phyloP scores from a whole-genome alignment of 305 asterid species.

The Stenogyne calaminthoides region DNA sequence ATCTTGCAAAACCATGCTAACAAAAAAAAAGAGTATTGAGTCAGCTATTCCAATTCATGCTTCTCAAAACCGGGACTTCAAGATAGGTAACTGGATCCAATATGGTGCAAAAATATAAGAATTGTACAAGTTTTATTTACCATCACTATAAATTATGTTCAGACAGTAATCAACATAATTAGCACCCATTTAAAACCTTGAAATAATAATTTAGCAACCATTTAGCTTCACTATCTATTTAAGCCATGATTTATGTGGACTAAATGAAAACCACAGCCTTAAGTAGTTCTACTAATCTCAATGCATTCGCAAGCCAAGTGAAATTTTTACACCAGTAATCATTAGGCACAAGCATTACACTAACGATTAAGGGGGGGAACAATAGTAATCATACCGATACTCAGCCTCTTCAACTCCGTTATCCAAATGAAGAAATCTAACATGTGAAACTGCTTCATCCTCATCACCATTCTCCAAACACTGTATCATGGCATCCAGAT shows the following conservation, averaged over 20 bases:
- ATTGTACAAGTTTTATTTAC: neutral
- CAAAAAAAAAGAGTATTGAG: conserved; percentile 32
- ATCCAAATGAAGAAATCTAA: conserved; percentile 76
- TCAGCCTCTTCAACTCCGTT: conserved; percentile 70
- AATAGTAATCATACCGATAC: conserved; percentile 64
- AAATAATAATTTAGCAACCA: neutral
- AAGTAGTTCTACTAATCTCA: neutral
- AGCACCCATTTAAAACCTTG: neutral
- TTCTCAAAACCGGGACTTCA: conserved; percentile 24
- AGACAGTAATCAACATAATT: conserved; percentile 12
- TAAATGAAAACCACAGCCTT: neutral
- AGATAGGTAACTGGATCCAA: neutral
- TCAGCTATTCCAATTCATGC: conserved; percentile 31
- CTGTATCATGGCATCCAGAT: conserved; percentile 73
- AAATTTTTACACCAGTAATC: conserved; percentile 11
- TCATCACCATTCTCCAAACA: conserved; percentile 57
- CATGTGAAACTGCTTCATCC: conserved; percentile 63
- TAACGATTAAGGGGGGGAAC: conserved; percentile 23
- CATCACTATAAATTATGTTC: neutral
- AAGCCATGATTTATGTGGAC: neutral
- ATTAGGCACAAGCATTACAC: conserved; percentile 23
- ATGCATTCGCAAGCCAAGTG: conserved; percentile 18
- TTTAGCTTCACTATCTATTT: neutral
- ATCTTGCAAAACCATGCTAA: conserved; percentile 77
- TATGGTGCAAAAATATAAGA: conserved; percentile 9